phyloP scores from a whole-genome alignment of 2,329 filamentous ascomycete genomes.

The Aspergillus sp. region DNA sequence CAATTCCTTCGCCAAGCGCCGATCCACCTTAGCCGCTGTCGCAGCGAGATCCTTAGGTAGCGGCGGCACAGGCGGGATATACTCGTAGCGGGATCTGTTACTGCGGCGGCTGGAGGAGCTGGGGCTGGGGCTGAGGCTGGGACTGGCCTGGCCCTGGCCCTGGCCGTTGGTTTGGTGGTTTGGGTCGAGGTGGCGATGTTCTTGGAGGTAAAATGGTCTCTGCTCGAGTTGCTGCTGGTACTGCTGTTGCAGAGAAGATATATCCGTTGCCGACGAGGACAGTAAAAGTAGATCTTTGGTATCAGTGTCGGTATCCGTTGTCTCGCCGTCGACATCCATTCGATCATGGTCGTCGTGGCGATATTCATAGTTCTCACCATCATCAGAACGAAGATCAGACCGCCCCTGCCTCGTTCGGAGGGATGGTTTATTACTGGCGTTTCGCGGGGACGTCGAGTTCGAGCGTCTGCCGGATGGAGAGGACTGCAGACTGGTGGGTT shows the following conservation, averaged over 20 bases:
- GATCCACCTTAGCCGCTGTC: slow-evolving; percentile 21
- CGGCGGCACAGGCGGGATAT: slow-evolving; percentile 35
- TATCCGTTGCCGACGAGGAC: slow-evolving; percentile 9
- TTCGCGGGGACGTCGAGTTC: slow-evolving; percentile 7
- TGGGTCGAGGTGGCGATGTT: slow-evolving; percentile 14
- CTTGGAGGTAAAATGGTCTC: slow-evolving; percentile 11
- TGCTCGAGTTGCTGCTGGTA: background rate
- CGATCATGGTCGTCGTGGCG: too few species aligned
- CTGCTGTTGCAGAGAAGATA: slow-evolving; percentile 2
- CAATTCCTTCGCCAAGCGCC: slow-evolving; percentile 14
- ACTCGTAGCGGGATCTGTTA: slow-evolving; percentile 14
- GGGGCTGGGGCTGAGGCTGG: slow-evolving; percentile 9
- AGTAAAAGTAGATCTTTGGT: background rate
- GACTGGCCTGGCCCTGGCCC: too few species aligned
- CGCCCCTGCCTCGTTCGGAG: slow-evolving; percentile 18
- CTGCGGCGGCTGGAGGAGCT: slow-evolving; percentile 9
- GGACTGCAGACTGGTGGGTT: slow-evolving; percentile 11
- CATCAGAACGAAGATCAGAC: slow-evolving; percentile 13
- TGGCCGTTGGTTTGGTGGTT: slow-evolving; percentile 1
- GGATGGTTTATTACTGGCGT: too few species aligned
- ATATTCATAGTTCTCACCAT: slow-evolving; percentile 11
- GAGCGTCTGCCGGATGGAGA: slow-evolving; percentile 11
- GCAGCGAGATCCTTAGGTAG: slow-evolving; percentile 27
- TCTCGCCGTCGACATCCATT: background rate
- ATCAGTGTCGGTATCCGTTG: too few species aligned